A percentile compares a stretch with the other conserved stretches of the same genome.
phyloP scores from a whole-genome alignment of 352 stramenopile species.

The Globisporangium polare region DNA sequence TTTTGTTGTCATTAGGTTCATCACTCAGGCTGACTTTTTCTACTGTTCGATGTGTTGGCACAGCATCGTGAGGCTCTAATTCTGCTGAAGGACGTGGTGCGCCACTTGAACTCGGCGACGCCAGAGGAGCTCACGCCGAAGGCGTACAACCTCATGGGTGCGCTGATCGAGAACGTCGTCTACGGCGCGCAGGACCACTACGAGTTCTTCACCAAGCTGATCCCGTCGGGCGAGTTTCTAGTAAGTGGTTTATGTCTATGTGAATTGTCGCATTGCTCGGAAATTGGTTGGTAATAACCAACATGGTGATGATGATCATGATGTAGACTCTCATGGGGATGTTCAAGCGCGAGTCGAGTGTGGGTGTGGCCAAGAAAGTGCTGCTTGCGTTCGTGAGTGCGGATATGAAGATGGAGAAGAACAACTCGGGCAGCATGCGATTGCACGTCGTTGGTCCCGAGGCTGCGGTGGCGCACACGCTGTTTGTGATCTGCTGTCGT shows the following conservation, averaged over 20 bases:
- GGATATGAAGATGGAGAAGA: constrained; percentile 15
- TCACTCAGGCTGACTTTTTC: not conserved
- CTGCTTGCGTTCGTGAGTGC: constrained; percentile 65
- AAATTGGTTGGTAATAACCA: not conserved
- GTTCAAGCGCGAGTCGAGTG: constrained; percentile 81
- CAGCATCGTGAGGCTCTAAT: constrained; percentile 75
- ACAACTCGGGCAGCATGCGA: constrained; percentile 32
- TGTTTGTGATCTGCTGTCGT: constrained; percentile 82
- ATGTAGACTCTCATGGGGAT: constrained; percentile 72
- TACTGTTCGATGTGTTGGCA: not conserved
- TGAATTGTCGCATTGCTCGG: not conserved
- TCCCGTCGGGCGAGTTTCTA: constrained; percentile 72
- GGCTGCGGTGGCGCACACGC: constrained; percentile 76
- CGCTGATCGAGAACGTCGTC: constrained; percentile 77
- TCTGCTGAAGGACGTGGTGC: constrained; percentile 84
- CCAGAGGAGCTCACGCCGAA: constrained; percentile 52
- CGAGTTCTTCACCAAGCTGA: constrained; percentile 71
- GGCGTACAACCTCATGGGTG: constrained; percentile 65
- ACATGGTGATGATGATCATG: not conserved
- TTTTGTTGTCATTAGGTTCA: not conserved
- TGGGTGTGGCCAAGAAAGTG: constrained; percentile 81
- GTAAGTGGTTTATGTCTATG: constrained; percentile 18
- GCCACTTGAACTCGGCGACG: constrained; percentile 64
- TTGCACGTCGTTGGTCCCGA: constrained; percentile 68
- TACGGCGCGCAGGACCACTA: constrained; percentile 61